phyloP scores from a whole-genome alignment of 163 green algal species.

The Scenedesmus sp. region DNA sequence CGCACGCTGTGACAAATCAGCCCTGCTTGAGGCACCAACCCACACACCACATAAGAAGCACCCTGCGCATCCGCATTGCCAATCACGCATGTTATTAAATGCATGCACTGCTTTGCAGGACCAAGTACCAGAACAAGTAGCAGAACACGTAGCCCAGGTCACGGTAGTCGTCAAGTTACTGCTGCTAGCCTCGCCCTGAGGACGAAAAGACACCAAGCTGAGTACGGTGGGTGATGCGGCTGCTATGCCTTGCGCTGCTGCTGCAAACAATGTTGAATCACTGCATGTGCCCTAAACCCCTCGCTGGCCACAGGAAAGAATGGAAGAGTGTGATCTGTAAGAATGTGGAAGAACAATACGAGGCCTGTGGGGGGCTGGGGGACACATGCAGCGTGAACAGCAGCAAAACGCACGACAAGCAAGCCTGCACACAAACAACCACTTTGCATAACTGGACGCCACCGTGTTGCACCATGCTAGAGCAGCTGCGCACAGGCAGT shows the following conservation, averaged over 20 bases:
- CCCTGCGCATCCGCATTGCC: neutral
- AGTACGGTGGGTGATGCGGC: neutral
- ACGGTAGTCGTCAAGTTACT: neutral
- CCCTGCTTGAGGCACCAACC: neutral
- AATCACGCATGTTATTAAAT: neutral
- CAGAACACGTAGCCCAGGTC: neutral
- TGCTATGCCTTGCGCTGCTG: neutral
- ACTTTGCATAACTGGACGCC: neutral
- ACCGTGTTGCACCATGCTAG: neutral
- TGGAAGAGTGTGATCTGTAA: neutral
- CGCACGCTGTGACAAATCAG: neutral
- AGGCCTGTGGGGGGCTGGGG: neutral
- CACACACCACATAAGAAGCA: neutral
- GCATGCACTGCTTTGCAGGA: neutral
- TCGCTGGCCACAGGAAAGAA: neutral
- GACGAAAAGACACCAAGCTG: neutral
- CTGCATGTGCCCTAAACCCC: neutral
- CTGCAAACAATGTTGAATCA: slow-evolving; percentile 9
- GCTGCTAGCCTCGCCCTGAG: neutral
- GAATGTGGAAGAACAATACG: neutral
- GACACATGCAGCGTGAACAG: neutral
- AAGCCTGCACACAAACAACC: neutral
- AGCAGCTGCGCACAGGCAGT: neutral
- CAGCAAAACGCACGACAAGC: neutral
- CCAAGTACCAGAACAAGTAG: too few species aligned